Base-by-base conservation (phyloP, 2,329 filamentous ascomycete genomes). In the Xylariaceae sp. region DNA sequence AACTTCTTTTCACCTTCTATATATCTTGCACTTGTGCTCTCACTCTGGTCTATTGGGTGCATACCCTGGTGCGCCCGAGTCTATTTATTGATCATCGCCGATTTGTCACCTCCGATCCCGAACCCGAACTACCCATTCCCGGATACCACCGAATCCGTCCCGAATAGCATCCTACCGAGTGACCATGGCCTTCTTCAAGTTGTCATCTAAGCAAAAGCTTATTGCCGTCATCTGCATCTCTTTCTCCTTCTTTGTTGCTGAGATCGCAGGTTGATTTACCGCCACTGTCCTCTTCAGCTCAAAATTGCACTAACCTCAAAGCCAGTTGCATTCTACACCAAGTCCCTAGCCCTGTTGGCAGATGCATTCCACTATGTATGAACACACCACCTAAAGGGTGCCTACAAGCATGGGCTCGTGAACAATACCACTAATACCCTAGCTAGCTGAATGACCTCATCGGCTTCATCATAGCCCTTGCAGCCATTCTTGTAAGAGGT, bases 301-400 rank as follows among this genome's bases (percentile, higher is more conserved):
- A 16, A 43, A 9, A 26, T 28, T 34, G 7, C 14, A 26, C 53
- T 62, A 34, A 60, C 33, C 33, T 24, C 33, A 28, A 23, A 23
- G 11, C n/a, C 33, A 71, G 70, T 71, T 44, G 70, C 70, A 23
- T 72, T 72, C 57, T 67, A 85, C 58, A 92, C 90, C 1, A 79
- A 80, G 49, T 92, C 89, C 0, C 78, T 93, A 9, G 88, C 88
- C 1, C 77, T 93, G 2, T 78, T 92, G 23, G 89, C 90, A 24
- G 90, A 93, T 78, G 88, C 90, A 1, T 92, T 92, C 65, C 90
- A 92, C 70, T 91, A 91, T 69, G 87, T 89, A 75, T 59, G 82
- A 17, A 37, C 17, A n/a, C 37, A 16, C 28, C 16, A 47, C 6
- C 26, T 17, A 8, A 41, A 23, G 37, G 28, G n/a, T 41, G 17